phyloP scores from a whole-genome alignment of 306 rosid genomes.

The Cicer yamashitae region DNA sequence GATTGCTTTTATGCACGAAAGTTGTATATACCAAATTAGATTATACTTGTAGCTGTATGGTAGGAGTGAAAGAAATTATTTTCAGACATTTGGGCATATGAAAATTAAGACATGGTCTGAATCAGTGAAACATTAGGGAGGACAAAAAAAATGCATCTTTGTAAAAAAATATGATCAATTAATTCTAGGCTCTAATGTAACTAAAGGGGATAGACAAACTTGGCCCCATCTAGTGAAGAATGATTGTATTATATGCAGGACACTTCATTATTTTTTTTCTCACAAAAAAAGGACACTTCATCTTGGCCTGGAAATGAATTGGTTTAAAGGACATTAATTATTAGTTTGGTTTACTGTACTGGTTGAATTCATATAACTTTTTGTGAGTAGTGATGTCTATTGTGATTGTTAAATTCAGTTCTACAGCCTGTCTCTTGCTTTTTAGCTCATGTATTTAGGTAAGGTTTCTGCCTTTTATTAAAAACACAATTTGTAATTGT shows the following conservation, averaged over 20 bases:
- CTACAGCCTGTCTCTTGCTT: background rate
- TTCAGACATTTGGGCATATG: constrained; percentile 1
- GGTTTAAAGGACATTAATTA: background rate
- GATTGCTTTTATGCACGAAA: constrained; percentile 2
- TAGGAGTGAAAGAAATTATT: background rate
- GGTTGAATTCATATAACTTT: constrained; percentile 15
- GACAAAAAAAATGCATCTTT: constrained; percentile 5
- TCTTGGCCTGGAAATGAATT: constrained; percentile 1
- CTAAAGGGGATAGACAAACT: background rate
- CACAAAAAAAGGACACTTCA: background rate
- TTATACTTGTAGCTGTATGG: background rate
- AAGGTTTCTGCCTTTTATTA: constrained; percentile 27
- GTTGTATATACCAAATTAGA: constrained; percentile 5
- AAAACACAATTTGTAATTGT: constrained; percentile 13
- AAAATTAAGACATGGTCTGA: constrained; percentile 24
- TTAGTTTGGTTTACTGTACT: background rate
- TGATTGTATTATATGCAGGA: background rate
- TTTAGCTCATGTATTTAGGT: constrained; percentile 17
- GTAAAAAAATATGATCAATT: background rate
- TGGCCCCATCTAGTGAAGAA: constrained; percentile 13
- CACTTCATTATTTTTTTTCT: background rate
- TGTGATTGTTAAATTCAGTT: constrained; percentile 24
- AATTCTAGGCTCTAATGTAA: background rate
- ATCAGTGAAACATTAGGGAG: background rate
- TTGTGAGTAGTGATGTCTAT: constrained; percentile 6